Base-by-base conservation (phyloP, 2,329 filamentous ascomycete genomes). In the Biscogniauxia sp. region DNA sequence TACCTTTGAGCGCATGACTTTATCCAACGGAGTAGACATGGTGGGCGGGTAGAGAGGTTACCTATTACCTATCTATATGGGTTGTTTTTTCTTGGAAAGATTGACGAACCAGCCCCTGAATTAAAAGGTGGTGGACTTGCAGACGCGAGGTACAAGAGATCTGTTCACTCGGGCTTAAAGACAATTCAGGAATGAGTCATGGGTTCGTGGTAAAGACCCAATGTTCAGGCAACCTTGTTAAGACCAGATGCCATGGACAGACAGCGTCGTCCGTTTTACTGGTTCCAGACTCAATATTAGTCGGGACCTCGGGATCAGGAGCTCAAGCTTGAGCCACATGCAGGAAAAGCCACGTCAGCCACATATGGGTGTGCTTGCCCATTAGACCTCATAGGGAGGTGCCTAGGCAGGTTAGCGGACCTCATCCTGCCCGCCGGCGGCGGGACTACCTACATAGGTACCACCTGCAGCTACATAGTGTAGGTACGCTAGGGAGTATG, bases 21-120 rank as follows among this genome's bases (percentile, higher is more conserved):
- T 84, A 71, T 92, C 89, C 2, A 92, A 74, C 28, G 83, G 81
- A 60, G 89, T 92, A 55, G 88, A 87, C 88, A 91, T 91, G 8
- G 72, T 82, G 66, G 52, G 54, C 60, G 54, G 41, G 20, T 32
- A 53, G 20, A 53, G 20, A 52, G 45, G 23, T 5, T 32, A 32
- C 28, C 6, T 32, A 23, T 23, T 23, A 23, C 5, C 2, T 23
- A 23, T 23, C 2, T 23, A 23, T 2, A 5, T 23, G 5, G 23
- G 23, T 23, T 23, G 2, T 23, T 23, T 23, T 3, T 23, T 23
- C 5, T 19, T 19, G 11, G 11, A 45, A 45, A 9, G 17, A n/a
- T n/a, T n/a, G 15, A 45, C 15, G n/a, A 45, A 5, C 37, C 28
- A 32, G 15, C 37, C 37, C 37, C 37, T 23, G 5, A 57, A 26